Base-by-base conservation (phyloP, 352 stramenopile species). In the Aphanomyces stellatus region DNA sequence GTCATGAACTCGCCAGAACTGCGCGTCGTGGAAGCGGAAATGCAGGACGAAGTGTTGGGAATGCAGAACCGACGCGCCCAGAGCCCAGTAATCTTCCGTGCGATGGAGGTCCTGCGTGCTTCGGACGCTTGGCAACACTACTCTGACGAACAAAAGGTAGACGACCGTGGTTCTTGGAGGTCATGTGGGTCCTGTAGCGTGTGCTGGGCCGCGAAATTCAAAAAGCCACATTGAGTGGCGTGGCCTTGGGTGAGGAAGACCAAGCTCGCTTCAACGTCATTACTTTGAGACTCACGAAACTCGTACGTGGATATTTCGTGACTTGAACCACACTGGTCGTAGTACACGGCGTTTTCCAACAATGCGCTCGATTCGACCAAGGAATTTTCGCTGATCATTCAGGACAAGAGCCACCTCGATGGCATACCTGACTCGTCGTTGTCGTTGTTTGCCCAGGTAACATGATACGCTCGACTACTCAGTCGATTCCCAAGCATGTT, bases 301-400 rank as follows among this genome's bases (percentile, higher is more conserved):
- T 99, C 71, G 85, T 91, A 70, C 10, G 35, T n/a, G 8, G 24
- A 11, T 34, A 22, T 46, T 30, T 30, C 30, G 19, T 31, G 8
- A 2, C 46, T 31, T 1, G 24, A 34, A 41, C 33, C 3, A 35
- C 7, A 25, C 70, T 37, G 63, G 6, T 56, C 37, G 22, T 53
- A 93, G 85, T 93, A 82, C 34, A 98, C 91, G 37, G 96, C 95
- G 53, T 99, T 99, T 62, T 93, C 82, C 42, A 98, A 98, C 71
- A 99, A 99, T 76, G 78, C 99, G 41, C 82, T 99, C 37, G 96
- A 99, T 74, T 90, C 92, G 1, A 99, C 96, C 30, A 99, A 99
- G 76, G 83, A 82, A 15, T 99, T 97, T 72, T 86, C 86, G 25
- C 75, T 98, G 17, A 81, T 81, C n/a, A 75, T 98, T 13, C 90